These are phyloP conservation scores for Carallia pectinifolia DNA, from an alignment of 345 rosid genomes.

Conservation along the genomic window DNA sequence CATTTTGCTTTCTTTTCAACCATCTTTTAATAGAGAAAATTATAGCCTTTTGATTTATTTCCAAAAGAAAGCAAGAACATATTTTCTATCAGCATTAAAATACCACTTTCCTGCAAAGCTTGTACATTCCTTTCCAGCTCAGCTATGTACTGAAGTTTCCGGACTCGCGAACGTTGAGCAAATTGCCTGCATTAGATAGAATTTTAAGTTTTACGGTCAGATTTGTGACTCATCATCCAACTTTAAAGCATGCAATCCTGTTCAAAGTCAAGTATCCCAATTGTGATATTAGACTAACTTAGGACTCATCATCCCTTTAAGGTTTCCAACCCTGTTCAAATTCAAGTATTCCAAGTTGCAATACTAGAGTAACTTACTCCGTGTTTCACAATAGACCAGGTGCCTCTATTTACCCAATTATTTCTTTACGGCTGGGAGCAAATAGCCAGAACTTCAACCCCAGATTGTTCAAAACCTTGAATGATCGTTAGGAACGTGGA, in stretches of 20 bases:
- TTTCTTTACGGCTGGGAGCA: too few species aligned
- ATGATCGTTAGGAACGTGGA: too few species aligned
- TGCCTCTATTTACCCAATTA: too few species aligned
- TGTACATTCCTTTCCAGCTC: slow-evolving; percentile 62
- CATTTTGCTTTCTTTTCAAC: too few species aligned
- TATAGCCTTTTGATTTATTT: too few species aligned
- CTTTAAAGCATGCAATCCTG: not conserved
- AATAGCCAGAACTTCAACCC: too few species aligned
- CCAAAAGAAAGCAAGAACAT: not conserved
- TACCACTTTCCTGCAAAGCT: slow-evolving; percentile 45
- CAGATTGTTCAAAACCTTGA: too few species aligned
- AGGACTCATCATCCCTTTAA: not conserved
- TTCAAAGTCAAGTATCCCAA: not conserved
- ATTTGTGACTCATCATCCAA: not conserved
- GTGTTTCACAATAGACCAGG: too few species aligned
- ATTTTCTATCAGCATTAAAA: not conserved
- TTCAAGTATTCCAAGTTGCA: too few species aligned
- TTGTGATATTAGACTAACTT: too few species aligned
- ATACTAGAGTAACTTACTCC: too few species aligned
- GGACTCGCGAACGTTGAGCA: slow-evolving; percentile 56
- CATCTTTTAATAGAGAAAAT: too few species aligned
- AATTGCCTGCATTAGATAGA: slow-evolving; percentile 42
- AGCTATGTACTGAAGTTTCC: slow-evolving; percentile 62
- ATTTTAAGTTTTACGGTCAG: not conserved
- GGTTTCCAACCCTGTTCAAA: not conserved